Percentiles rank a stretch among this genome's conserved stretches.
Conservation (phyloP, 2,329 filamentous ascomycete species). For the Tolypocladium sp. region DNA sequence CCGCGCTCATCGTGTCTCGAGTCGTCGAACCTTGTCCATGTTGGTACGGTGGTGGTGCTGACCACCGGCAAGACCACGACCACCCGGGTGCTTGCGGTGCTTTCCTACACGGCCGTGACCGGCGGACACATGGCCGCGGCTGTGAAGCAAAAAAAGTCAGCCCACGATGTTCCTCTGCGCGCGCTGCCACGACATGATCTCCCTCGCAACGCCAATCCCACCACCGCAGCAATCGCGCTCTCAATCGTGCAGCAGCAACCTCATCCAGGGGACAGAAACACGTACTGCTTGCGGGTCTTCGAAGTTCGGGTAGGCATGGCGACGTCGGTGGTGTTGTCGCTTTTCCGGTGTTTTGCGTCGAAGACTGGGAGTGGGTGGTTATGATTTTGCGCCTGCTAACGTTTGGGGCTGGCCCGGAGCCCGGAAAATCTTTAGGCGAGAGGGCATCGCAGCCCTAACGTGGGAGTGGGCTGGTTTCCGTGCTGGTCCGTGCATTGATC, state of each 20-base stretch:
- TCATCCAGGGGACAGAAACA: constrained; percentile 19
- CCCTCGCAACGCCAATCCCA: neutral
- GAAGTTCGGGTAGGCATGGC: constrained; percentile 66
- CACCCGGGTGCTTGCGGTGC: constrained; percentile 87
- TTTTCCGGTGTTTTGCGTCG: constrained; percentile 28
- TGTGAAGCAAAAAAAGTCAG: constrained; percentile 28
- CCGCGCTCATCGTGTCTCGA: constrained; percentile 6
- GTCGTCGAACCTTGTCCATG: constrained; percentile 68
- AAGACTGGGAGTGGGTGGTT: constrained; percentile 25
- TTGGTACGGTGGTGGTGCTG: constrained; percentile 69
- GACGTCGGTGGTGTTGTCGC: constrained; percentile 37
- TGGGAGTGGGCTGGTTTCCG: constrained; percentile 4
- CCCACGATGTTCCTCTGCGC: constrained; percentile 1
- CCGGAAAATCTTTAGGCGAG: constrained; percentile 27
- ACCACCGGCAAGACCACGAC: constrained; percentile 90
- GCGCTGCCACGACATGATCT: neutral
- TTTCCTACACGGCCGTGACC: constrained; percentile 98
- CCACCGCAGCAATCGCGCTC: neutral
- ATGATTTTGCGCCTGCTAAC: constrained; percentile 27
- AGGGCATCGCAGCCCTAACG: constrained; percentile 34
- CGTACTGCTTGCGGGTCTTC: constrained; percentile 73
- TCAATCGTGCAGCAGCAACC: constrained; percentile 1
- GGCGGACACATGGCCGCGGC: constrained; percentile 95
- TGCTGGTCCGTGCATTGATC: constrained; percentile 1
- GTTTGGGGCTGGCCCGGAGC: constrained; percentile 12